Conservation (phyloP, 2,329 filamentous ascomycete genomes). For the Chaetomium globosum region DNA sequence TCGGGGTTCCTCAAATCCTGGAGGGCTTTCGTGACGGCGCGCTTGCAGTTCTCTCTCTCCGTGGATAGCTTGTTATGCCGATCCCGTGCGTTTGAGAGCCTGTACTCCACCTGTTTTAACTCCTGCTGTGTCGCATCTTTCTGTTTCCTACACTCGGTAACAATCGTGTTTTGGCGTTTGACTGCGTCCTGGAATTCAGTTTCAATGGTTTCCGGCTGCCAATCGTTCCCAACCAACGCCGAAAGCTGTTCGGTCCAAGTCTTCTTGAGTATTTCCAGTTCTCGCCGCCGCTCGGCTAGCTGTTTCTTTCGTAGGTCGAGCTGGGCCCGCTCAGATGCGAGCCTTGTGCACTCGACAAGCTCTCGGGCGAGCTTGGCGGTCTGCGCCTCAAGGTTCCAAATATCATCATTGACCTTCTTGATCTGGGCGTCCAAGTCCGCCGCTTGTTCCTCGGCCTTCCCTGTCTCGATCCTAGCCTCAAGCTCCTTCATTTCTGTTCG, state of each 20-base stretch:
- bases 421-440: slow-evolving; percentile 73
- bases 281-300: slow-evolving; percentile 69
- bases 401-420: slow-evolving; percentile 63
- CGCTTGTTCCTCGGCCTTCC: slow-evolving; percentile 63
- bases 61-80: slow-evolving; percentile 64
- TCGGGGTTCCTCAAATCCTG: slow-evolving; percentile 45
- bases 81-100: slow-evolving; percentile 66
- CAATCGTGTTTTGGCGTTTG: slow-evolving; percentile 57
- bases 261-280: slow-evolving; percentile 73
- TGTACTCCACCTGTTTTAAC: slow-evolving; percentile 75
- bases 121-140: slow-evolving; percentile 73
- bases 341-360: slow-evolving; percentile 77
- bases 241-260: slow-evolving; percentile 74
- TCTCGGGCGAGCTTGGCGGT: slow-evolving; percentile 75
- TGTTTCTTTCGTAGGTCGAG: slow-evolving; percentile 84
- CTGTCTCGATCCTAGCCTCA: slow-evolving; percentile 61
- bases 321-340: slow-evolving; percentile 79
- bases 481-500: slow-evolving; percentile 74
- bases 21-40: slow-evolving; percentile 56
- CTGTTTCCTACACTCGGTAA: slow-evolving; percentile 67
- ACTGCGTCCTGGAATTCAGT: slow-evolving; percentile 67
- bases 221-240: slow-evolving; percentile 64
- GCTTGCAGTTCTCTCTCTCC: slow-evolving; percentile 64
- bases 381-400: slow-evolving; percentile 71
- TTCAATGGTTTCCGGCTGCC: slow-evolving; percentile 72